Base-by-base conservation (phyloP, 2,329 filamentous ascomycete species). In the Orbilia ellipsospora region DNA sequence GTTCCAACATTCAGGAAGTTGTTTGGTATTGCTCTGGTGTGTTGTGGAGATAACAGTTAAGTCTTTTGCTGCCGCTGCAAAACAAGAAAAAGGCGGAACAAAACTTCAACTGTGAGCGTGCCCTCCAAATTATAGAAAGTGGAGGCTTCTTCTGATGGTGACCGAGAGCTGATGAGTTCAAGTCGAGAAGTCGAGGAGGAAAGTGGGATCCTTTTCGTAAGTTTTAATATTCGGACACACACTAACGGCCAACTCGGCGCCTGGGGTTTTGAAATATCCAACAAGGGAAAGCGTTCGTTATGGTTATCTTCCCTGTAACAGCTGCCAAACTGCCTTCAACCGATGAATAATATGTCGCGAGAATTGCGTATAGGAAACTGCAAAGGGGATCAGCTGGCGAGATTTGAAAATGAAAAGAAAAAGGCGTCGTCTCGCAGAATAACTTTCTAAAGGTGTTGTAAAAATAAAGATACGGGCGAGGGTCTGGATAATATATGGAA, bases 401-500 rank as follows among this genome's bases (percentile, higher is more conserved):
- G 42, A 48, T 56, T 65, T 36, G 31, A 16, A 31, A 50, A 50
- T 13, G 45, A 31, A 63, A 45, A 65, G 57, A 36, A 50, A 48
- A 48, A 48, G 59, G 51, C 60, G 44, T 59, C 52, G 67, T 69
- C 60, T 45, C 69, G 64, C 64, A 69, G 64, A 65, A 69, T 36
- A 45, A 61, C 31, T 60, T 23, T 60, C 57, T 28, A 55, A 74
- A 67, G 70, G 70, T 67, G 70, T 68, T 69, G 72, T 75, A 75
- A 64, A 75, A 75, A 65, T 65, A 75, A 69, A 75, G 72, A 69
- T 75, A 54, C 48, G 72, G 72, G 72, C 60, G 72, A 75, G 72
- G 64, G 72, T 75, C 72, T 75, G 72, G 72, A 69, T 75, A 75
- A 74, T 75, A 65, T 75, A 68, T 75, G 72, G 59, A 75, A 61